Conservation (phyloP, 2,329 filamentous ascomycete genomes). For the Penicillium verrucosum region DNA sequence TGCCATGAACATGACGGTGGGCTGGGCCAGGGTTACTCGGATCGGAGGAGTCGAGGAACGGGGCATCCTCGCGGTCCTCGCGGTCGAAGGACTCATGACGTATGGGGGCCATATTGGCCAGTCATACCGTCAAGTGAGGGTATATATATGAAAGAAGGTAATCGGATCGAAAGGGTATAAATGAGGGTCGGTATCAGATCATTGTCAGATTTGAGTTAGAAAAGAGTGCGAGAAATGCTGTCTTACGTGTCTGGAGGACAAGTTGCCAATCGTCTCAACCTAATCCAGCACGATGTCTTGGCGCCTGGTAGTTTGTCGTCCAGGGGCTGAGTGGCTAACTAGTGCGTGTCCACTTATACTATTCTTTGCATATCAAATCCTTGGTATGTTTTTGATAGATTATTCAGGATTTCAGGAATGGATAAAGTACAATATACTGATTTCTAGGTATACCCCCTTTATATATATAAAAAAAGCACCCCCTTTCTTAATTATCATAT, state of each 20-base stretch:
- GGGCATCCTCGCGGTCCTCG: slow-evolving; percentile 28
- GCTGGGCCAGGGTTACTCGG: slow-evolving; percentile 1
- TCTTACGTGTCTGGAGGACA: neutral
- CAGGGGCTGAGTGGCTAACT: slow-evolving; percentile 4
- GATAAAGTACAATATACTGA: neutral
- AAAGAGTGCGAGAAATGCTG: neutral
- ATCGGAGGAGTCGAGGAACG: slow-evolving; percentile 27
- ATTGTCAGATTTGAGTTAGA: neutral
- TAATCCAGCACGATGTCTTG: slow-evolving; percentile 17
- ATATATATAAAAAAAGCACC: neutral
- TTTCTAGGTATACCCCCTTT: neutral
- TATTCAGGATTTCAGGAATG: neutral
- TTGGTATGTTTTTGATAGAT: neutral
- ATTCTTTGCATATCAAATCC: neutral
- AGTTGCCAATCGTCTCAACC: slow-evolving; percentile 21
- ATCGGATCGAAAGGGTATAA: neutral
- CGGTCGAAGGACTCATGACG: slow-evolving; percentile 24
- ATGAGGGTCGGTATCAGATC: neutral
- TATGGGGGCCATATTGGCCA: slow-evolving; percentile 23
- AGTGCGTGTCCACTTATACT: neutral
- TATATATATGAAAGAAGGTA: slow-evolving; percentile 3
- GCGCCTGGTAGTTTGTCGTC: neutral
- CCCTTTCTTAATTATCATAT: slow-evolving; percentile 40
- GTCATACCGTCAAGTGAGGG: slow-evolving; percentile 17
- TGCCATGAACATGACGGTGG: neutral